Percentiles rank a stretch among this genome's conserved stretches.
phyloP scores from a whole-genome alignment of 176 grass and related monocot genomes.

The Eleusine indica region DNA sequence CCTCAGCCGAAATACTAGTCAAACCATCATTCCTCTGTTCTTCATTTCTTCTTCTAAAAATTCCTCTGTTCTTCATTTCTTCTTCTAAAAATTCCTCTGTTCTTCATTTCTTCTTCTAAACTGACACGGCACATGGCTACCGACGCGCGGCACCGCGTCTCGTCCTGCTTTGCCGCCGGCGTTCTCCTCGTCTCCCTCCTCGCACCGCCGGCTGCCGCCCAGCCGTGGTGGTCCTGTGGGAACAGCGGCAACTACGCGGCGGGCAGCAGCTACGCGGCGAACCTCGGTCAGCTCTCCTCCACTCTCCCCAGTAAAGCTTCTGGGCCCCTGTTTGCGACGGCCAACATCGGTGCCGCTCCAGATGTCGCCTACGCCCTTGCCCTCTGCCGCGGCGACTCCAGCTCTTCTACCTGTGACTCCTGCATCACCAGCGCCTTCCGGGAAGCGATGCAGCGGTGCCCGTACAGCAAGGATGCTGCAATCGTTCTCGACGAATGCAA shows the following conservation, averaged over 20 bases:
- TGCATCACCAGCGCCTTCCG: slow-evolving; percentile 42
- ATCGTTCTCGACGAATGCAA: slow-evolving; percentile 34
- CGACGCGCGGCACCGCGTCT: not conserved
- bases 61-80: too few species aligned
- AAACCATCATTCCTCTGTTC: too few species aligned
- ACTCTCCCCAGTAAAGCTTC: slow-evolving; percentile 33
- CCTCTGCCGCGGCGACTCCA: slow-evolving; percentile 54
- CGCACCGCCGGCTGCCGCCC: not conserved
- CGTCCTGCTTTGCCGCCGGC: not conserved
- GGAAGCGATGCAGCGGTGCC: slow-evolving; percentile 15
- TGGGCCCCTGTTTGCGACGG: slow-evolving; percentile 25
- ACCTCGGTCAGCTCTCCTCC: slow-evolving; percentile 46
- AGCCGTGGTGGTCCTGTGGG: not conserved
- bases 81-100: too few species aligned
- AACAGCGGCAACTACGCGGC: not conserved
- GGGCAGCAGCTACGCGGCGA: slow-evolving; percentile 39
- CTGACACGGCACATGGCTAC: not conserved
- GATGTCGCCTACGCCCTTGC: slow-evolving; percentile 38
- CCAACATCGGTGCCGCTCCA: slow-evolving; percentile 7
- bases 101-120: too few species aligned
- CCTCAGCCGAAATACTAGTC: too few species aligned
- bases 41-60: too few species aligned
- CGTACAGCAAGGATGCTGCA: not conserved
- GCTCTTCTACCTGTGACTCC: slow-evolving; percentile 17
- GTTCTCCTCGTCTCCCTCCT: not conserved